Evolutionary conservation across 495 filamentous ascomycete genomes (phyloP).

Genomic region (Penicillium cataractarum): DNA sequence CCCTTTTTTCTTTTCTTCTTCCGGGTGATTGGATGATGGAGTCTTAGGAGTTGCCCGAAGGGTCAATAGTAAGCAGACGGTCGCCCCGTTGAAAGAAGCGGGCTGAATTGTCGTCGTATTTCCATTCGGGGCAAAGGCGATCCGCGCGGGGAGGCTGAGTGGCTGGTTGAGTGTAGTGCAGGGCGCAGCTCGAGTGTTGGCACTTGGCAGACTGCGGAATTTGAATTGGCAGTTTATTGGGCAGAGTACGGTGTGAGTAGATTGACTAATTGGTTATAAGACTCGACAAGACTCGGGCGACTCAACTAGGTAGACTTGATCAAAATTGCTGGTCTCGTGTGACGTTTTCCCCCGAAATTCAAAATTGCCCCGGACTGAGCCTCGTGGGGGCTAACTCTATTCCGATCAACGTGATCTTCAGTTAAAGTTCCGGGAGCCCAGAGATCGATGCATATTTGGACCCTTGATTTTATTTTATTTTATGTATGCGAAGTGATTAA

Average conservation of each 20-base stretch:
- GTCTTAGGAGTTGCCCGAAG: neutral
- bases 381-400: no score
- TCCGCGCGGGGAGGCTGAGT: conserved; percentile 3
- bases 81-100: neutral
- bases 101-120: neutral
- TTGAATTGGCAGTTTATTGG: neutral
- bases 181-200: conserved; percentile 1
- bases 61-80: neutral
- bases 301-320: no score
- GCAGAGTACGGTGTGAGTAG: neutral
- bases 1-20: neutral
- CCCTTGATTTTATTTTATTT: no score
- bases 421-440: no score
- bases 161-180: neutral
- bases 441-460: no score
- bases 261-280: no score
- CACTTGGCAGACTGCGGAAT: neutral
- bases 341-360: neutral
- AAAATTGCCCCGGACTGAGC: neutral
- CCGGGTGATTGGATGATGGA: neutral
- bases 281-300: neutral
- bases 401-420: no score
- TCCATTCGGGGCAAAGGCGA: neutral
- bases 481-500: no score
- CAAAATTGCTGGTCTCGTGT: neutral